Base-by-base conservation (phyloP, 2,329 filamentous ascomycete species). In the Tolypocladium ovalisporum region DNA sequence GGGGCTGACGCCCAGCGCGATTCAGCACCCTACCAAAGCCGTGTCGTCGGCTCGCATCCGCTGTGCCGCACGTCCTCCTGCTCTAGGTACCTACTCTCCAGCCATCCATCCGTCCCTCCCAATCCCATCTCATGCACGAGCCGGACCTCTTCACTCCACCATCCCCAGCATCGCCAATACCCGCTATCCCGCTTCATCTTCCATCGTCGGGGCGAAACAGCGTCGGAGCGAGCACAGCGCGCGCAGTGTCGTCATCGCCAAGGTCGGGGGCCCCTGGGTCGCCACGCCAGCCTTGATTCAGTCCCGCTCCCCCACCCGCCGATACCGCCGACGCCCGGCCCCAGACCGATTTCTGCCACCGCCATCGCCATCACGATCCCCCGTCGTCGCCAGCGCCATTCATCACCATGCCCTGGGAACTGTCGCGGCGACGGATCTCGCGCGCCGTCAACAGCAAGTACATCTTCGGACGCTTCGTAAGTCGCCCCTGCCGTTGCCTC, bases 401-500 rank as follows among this genome's bases (percentile, higher is more conserved):
- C n/a, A 13, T 39, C 58, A 42, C 56, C 64, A 85, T 85, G 82
- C 69, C 79, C 62, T 81, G 81, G 78, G 79, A 85, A 69, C 74
- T 83, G 52, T 79, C 71, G 53, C 76, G 79, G 61, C 81, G 85
- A 66, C 82, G 85, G 64, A 73, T 89, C 66, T 71, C 83, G 66
- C 81, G 86, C 69, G 75, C 82, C 66, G 76, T 88, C 67, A 90
- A 71, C 61, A 62, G 62, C 71, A 85, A 86, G 71, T 90, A 84
- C 72, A 84, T 91, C 62, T 89, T 84, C 71, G 87, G 86, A 62
- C 82, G 81, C 70, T 76, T 90, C 68, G 88, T 91, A 79, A 68
- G 87, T 83, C 83, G 56, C 35, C 35, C n/a, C 42, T 51, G 44
- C 35, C 49, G 9, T 17, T 19, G 34, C 1, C 57, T 55, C 56